Evolutionary conservation across 768 basidiomycete genomes (phyloP).

Genomic region (Russula virescens): DNA sequence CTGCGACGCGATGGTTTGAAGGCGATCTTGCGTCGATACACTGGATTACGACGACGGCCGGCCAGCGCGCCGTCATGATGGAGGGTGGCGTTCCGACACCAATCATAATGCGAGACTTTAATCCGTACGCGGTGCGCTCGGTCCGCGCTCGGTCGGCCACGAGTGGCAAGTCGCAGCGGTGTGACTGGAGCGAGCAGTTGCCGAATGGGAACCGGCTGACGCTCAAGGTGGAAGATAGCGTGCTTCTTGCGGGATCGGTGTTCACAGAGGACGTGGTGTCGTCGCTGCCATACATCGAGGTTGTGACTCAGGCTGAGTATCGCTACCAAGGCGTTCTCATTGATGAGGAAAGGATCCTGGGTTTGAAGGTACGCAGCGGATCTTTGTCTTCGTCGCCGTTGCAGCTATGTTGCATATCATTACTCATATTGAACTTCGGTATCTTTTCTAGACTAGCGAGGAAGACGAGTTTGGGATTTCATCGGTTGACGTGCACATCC

Average conservation of each 20-base stretch:
- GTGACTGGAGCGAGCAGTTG: slow-evolving; percentile 4
- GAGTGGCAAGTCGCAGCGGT: neutral
- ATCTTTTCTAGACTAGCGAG: slow-evolving; percentile 7
- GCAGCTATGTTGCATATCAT: no score
- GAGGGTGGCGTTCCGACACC: slow-evolving; percentile 4
- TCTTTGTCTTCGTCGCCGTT: neutral
- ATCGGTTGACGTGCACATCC: slow-evolving; percentile 18
- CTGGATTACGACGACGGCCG: slow-evolving; percentile 33
- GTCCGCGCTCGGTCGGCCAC: slow-evolving; percentile 3
- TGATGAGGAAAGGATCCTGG: slow-evolving; percentile 31
- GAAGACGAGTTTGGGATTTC: slow-evolving; percentile 15
- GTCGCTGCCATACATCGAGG: slow-evolving; percentile 28
- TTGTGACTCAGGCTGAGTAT: slow-evolving; percentile 16
- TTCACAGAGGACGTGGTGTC: slow-evolving; percentile 25
- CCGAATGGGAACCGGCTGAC: slow-evolving; percentile 6
- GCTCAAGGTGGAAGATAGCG: slow-evolving; percentile 8
- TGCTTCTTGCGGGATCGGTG: slow-evolving; percentile 6
- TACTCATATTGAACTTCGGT: neutral
- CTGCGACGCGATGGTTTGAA: slow-evolving; percentile 27
- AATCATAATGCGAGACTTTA: slow-evolving; percentile 28
- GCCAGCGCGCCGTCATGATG: slow-evolving; percentile 28
- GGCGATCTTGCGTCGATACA: slow-evolving; percentile 25
- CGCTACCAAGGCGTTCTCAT: slow-evolving; percentile 28
- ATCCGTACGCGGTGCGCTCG: slow-evolving; percentile 19
- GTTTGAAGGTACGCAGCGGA: slow-evolving; percentile 24